Base-by-base conservation (phyloP, 2,329 filamentous ascomycete genomes). In the Diaporthe sp. region DNA sequence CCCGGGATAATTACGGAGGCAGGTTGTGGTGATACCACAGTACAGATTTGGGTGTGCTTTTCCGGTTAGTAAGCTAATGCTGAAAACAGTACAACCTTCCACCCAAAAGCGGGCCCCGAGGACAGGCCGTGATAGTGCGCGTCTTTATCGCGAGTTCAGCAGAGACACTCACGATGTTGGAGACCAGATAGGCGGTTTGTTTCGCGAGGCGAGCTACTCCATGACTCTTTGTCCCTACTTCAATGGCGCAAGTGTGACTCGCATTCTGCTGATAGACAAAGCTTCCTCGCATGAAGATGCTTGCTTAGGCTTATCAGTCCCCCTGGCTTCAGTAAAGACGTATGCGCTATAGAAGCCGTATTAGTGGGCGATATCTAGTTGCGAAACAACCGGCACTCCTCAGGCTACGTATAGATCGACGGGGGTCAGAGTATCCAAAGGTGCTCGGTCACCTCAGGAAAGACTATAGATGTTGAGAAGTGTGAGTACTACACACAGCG, bases 1-100 rank as follows among this genome's bases (percentile, higher is more conserved):
- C 15, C 64, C 64, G 64, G 64, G 47, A 40, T 68, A 54, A 68
- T 40, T 54, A 54, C 64, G 64, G 61, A 67, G 64, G 28, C 22
- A 35, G 25, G 17, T 57, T 33, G 54, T 35, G 40, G 40, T 47
- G 60, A 33, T 66, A n/a, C n/a, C n/a, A n/a, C n/a, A n/a, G n/a
- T n/a, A 47, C 60, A 50, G 28, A 22, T 15, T 66, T 47, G 28
- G 40, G 40, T 66, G 40, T 42, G 47, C 19, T 15, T 22, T 22
- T 7, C 60, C 42, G 19, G 40, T 35, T 30, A 50, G 61, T 38
- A 35, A 66, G 30, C 61, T 35, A 10, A n/a, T n/a, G n/a, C n/a
- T n/a, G n/a, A n/a, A n/a, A n/a, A n/a, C 19, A 25, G 12, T 19
- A 66, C 61, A 50, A 66, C 19, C 42, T 64, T 40, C 40, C 60